Base-by-base conservation (phyloP, 441 rosid species). In the Cnidoscolus chayamansa region DNA sequence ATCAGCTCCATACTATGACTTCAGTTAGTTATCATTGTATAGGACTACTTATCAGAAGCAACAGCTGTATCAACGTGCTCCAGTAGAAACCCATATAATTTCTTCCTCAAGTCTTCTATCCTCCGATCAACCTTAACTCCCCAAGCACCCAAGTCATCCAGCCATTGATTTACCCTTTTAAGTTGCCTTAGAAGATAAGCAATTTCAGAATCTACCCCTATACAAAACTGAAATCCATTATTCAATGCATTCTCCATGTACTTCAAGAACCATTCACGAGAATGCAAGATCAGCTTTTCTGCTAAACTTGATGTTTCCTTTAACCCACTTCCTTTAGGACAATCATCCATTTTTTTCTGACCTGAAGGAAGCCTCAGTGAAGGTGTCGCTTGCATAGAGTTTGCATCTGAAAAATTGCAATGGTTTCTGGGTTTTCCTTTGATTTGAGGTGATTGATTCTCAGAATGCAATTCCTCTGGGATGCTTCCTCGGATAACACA, bases 241-340 rank as follows among this genome's bases (percentile, higher is more conserved):
- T 72, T 80, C 25, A 86, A 63, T 59, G 84, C 79, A 65, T 69
- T 74, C 77, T 83, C 90, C 71, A 84, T 79, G 74, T 83, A 83
- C 62, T 77, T 79, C 64, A 84, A 72, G 81, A 86, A 84, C 88
- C 90, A 84, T 50, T 81, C 72, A 51, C 78, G 75, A 10, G 83
- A 83, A 78, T 78, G 81, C 66, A 68, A n/a, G 13, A 83, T 66
- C 60, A 86, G 74, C 78, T 83, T 82, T 6, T 84, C 81, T 0
- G 75, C 85, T 76, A 86, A 62, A 76, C 64, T 70, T 63, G 76
- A 77, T 1, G 81, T 68, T 79, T 81, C 81, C 32, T 76, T 80
- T 53, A 84, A 60, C 62, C 77, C 75, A 25, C 48, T 75, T 78
- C 74, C 70, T 47, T 70, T 76, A 7, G 43, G 31, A 68, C 74